Conservation (phyloP, 108 stramenopile genomes). For the Nitzschia palea region DNA sequence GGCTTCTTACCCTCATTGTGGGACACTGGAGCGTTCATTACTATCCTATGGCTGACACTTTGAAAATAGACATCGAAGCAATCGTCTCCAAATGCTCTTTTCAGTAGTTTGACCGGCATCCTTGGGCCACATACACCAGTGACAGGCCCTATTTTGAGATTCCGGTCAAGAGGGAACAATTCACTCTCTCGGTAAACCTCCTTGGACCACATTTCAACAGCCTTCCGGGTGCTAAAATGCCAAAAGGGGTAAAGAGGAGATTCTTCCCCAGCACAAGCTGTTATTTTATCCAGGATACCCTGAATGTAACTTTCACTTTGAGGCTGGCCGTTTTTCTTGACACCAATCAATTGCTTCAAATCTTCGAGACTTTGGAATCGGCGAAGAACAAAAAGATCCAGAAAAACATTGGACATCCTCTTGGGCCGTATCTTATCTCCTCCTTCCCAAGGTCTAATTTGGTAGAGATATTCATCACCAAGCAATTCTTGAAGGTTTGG, state of each 20-base stretch:
- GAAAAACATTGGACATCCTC: constrained; percentile 48
- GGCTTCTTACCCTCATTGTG: neutral
- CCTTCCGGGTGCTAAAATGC: constrained; percentile 76
- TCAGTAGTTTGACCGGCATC: constrained; percentile 42
- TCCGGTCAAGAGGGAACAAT: constrained; percentile 47
- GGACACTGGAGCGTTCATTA: neutral
- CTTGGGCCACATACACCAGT: constrained; percentile 43
- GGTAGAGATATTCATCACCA: constrained; percentile 40
- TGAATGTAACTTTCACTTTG: constrained; percentile 49
- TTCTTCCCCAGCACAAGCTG: neutral
- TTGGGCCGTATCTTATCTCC: constrained; percentile 62
- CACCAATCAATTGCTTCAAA: constrained; percentile 41
- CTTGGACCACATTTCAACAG: constrained; percentile 73
- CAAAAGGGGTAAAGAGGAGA: constrained; percentile 48
- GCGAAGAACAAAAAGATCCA: constrained; percentile 64
- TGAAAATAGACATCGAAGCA: constrained; percentile 75
- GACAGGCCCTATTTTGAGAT: constrained; percentile 65
- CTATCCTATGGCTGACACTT: constrained; percentile 41
- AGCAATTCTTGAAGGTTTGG: constrained; percentile 36
- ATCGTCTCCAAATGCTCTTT: constrained; percentile 71
- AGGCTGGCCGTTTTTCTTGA: constrained; percentile 60
- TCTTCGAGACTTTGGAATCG: constrained; percentile 41
- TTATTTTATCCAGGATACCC: constrained; percentile 25
- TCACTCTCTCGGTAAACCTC: constrained; percentile 57
- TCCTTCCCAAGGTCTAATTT: constrained; percentile 62